These are phyloP conservation scores for Croton setiger DNA, from an alignment of 441 rosid species.

Conservation along the genomic window DNA sequence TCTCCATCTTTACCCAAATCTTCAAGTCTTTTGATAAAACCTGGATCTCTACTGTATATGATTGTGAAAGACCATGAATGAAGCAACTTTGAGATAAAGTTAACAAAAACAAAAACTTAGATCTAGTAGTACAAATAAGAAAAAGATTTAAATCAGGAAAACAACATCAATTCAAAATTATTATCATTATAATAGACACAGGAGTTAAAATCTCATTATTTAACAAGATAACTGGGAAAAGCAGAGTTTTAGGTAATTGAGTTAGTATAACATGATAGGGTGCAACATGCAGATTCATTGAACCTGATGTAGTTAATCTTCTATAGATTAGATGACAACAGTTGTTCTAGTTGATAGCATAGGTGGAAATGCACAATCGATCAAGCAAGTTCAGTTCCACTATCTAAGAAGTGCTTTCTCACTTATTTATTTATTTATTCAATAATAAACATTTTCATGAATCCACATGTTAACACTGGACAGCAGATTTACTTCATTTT, in stretches of 20 bases:
- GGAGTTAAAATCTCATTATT: not conserved
- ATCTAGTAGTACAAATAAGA: not conserved
- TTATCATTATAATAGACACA: not conserved
- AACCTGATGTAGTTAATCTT: not conserved
- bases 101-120: not conserved
- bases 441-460: not conserved
- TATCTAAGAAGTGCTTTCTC: not conserved
- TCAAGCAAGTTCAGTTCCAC: not conserved
- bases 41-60: conserved; percentile 82
- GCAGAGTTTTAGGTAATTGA: conserved; percentile 1
- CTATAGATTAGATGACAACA: not conserved
- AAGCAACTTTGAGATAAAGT: not conserved
- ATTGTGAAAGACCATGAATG: conserved; percentile 15
- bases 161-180: not conserved
- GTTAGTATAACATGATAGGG: not conserved
- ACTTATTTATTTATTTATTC: not conserved
- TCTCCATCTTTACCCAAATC: conserved; percentile 43
- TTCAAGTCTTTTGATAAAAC: conserved; percentile 50
- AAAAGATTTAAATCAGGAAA: not conserved
- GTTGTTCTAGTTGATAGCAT: not conserved
- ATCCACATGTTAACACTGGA: not conserved
- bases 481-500: not conserved
- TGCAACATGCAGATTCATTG: not conserved
- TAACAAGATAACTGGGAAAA: not conserved
- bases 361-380: not conserved